Percentiles rank a stretch among this genome's conserved stretches.
These are phyloP conservation scores for Termitomyces sp. DNA, from an alignment of 768 basidiomycete genomes.

Conservation along the genomic window DNA sequence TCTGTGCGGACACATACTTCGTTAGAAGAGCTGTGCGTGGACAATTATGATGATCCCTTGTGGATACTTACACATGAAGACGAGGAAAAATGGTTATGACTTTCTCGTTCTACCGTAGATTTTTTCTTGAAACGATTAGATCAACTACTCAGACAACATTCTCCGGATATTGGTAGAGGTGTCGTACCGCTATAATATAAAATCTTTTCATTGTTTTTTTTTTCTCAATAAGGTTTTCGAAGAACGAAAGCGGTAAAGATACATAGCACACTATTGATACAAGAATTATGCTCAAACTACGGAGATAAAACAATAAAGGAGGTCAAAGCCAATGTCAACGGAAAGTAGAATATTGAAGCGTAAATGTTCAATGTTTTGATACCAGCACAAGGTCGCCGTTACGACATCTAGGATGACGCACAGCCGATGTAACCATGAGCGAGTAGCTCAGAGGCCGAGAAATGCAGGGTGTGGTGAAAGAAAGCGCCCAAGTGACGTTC, in stretches of 20 bases:
- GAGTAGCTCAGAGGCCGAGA: background rate
- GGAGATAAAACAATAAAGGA: background rate
- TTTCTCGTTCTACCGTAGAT: background rate
- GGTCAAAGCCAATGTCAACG: background rate
- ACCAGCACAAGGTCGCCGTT: background rate
- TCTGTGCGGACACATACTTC: conserved; percentile 6
- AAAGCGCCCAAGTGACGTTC: background rate
- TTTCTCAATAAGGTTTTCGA: background rate
- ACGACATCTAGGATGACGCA: background rate
- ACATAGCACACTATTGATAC: conserved; percentile 1
- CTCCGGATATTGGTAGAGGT: background rate
- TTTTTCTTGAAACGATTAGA: too few species aligned
- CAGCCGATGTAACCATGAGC: background rate
- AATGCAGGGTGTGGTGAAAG: background rate
- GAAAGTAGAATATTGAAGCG: background rate
- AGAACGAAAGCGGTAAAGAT: background rate
- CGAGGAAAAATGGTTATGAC: background rate
- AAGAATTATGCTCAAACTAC: background rate
- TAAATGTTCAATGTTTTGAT: background rate
- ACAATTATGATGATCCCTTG: conserved; percentile 26
- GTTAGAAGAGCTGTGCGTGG: conserved; percentile 13
- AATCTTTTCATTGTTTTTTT: background rate
- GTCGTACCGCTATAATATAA: background rate
- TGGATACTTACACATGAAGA: conserved; percentile 20
- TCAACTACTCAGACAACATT: too few species aligned